Conservation (phyloP, 1,284 basidiomycete genomes). For the Mycena citricolor region DNA sequence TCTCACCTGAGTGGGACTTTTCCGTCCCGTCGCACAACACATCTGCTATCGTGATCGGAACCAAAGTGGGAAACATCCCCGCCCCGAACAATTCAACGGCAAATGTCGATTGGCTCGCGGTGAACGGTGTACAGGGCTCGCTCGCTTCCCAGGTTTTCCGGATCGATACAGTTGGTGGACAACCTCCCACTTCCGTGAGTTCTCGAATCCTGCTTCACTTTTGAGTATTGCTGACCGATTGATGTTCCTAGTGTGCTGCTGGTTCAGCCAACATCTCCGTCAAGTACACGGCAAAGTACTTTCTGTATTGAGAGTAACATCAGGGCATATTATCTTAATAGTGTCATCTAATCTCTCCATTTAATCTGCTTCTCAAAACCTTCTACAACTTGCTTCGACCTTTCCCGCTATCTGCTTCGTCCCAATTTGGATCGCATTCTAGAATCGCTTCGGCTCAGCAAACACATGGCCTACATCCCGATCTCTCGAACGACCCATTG, state of each 20-base stretch:
- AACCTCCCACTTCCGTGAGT: slow-evolving; percentile 54
- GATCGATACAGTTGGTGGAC: slow-evolving; percentile 58
- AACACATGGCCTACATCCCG: slow-evolving; percentile 3
- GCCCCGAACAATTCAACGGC: slow-evolving; percentile 41
- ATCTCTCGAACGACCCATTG: background rate
- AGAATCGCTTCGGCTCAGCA: slow-evolving; percentile 2
- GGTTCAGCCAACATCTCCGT: slow-evolving; percentile 5
- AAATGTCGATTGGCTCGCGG: slow-evolving; percentile 58
- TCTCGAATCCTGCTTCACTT: background rate
- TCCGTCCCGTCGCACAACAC: slow-evolving; percentile 22
- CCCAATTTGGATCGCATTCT: background rate
- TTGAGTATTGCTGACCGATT: background rate
- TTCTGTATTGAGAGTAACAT: slow-evolving; percentile 1
- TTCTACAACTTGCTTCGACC: no score
- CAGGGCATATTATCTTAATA: no score
- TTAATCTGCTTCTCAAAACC: no score
- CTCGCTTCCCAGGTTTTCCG: slow-evolving; percentile 55
- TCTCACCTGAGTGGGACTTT: slow-evolving; percentile 59
- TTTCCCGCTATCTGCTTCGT: background rate
- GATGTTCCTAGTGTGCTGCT: background rate
- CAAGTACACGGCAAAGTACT: slow-evolving; percentile 15
- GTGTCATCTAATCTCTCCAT: no score
- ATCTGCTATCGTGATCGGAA: slow-evolving; percentile 48
- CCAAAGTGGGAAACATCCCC: slow-evolving; percentile 40
- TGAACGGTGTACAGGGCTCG: slow-evolving; percentile 45